Conservation (phyloP, 1,139 yeast genomes). For the Blastobotrys apis region DNA sequence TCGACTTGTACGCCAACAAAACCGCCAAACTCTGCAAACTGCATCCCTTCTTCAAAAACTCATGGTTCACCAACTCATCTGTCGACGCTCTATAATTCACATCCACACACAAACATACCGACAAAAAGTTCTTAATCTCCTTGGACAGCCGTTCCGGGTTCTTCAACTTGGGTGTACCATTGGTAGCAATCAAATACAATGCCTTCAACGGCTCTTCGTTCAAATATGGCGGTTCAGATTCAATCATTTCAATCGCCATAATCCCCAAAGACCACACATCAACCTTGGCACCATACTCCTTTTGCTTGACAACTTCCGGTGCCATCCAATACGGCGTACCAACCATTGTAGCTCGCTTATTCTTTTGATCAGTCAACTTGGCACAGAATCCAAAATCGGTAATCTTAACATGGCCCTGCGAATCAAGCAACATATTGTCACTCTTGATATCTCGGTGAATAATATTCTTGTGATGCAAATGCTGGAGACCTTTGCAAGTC, state of each 20-base stretch:
- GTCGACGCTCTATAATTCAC: slow-evolving; percentile 89
- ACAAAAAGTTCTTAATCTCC: slow-evolving; percentile 78
- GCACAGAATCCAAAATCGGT: slow-evolving; percentile 99
- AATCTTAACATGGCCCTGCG: slow-evolving; percentile 84
- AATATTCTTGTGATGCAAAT: slow-evolving; percentile 83
- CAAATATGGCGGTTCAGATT: slow-evolving; percentile 95
- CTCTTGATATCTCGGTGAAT: slow-evolving; percentile 96
- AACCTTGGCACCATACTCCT: slow-evolving; percentile 93
- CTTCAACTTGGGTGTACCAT: slow-evolving; percentile 93
- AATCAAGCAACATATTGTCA: slow-evolving; percentile 84
- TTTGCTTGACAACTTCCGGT: slow-evolving; percentile 95
- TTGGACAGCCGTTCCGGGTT: slow-evolving; percentile 75
- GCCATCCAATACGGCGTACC: slow-evolving; percentile 99
- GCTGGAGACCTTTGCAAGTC: slow-evolving; percentile 87
- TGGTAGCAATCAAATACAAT: slow-evolving; percentile 85
- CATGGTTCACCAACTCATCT: slow-evolving; percentile 78
- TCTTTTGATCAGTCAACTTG: slow-evolving; percentile 84
- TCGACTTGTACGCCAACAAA: slow-evolving; percentile 70
- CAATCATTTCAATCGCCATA: slow-evolving; percentile 98
- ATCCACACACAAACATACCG: slow-evolving; percentile 93
- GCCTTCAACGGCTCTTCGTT: slow-evolving; percentile 94
- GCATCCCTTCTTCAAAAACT: slow-evolving; percentile 73
- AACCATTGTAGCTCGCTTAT: slow-evolving; percentile 96
- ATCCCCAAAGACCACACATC: slow-evolving; percentile 98
- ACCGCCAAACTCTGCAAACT: slow-evolving; percentile 62